Evolutionary conservation across 371 early-diverging fungal species (phyloP), one percentile per base, ranked within the genome.

Genomic region (Lichtheimia hyalospora): DNA sequence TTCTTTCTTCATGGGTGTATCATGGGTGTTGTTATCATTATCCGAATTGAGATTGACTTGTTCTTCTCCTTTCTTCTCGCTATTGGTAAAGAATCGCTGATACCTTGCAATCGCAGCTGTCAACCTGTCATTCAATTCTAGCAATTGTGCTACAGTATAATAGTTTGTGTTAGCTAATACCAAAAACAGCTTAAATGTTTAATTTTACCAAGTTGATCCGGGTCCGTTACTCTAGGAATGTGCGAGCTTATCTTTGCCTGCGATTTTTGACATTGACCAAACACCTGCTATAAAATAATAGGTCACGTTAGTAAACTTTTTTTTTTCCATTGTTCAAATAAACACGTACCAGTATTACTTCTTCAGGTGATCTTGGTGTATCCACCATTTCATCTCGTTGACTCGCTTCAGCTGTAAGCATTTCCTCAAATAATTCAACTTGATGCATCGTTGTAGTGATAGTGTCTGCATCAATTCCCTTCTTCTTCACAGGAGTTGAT

Each of bases 141-240:
- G 58, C 14, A 75, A 41, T 28, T 62, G 46, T 14, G 60, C 80
- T 79, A 44, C 20, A 12, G 51, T 23, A 27, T 6, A n/a, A 49
- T 49, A 10, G 10, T 8, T 34, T 34, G 34, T 34, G 34, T 34
- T 34, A 34, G 34, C 34, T 34, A 34, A 34, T 34, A 34, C 34
- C 34, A 34, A 34, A 34, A 34, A 34, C 1, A 34, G 34, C 34
- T 10, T 34, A 34, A 34, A 34, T 8, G 34, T 34, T 10, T 34
- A 34, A 34, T 34, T 60, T 58, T 74, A 83, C 84, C 76, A 24
- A 84, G 56, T 15, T 75, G 68, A 43, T 67, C 70, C 39, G 73
- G 61, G 43, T 73, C 67, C 3, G 66, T 57, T 34, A 75, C 55
- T 48, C 57, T 52, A 12, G 71, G 77, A 58, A 73, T 75, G 49